A percentile compares a stretch with the other conserved stretches of the same genome.
Conservation (phyloP, 202 grass and related monocot species). For the Miscanthus sacchariflorus region DNA sequence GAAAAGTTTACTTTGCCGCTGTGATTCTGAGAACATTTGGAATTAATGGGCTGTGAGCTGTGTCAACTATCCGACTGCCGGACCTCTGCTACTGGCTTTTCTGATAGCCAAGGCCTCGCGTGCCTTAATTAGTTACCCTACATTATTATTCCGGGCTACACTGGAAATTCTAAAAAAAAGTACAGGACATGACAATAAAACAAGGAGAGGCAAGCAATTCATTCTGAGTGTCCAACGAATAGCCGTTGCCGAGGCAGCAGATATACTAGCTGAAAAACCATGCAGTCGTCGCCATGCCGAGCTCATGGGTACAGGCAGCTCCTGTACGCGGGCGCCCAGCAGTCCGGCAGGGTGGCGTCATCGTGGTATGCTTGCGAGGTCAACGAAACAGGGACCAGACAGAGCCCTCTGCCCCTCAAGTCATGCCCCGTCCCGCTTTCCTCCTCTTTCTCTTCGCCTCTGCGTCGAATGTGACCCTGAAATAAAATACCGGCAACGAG, state of each 20-base stretch:
- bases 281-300: background rate
- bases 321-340: slow-evolving; percentile 58
- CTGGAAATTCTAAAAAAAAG: background rate
- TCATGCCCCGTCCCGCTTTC: slow-evolving; percentile 46
- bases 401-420: slow-evolving; percentile 71
- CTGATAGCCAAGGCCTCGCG: background rate
- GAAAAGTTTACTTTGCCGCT: too few relatives aligned
- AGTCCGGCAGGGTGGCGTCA: slow-evolving; percentile 53
- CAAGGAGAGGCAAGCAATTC: background rate
- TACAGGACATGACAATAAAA: background rate
- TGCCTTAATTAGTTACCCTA: background rate
- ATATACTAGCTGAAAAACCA: background rate
- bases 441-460: slow-evolving; percentile 44
- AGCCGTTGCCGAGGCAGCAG: background rate
- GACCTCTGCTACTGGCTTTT: background rate
- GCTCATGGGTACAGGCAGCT: slow-evolving; percentile 64
- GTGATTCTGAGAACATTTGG: background rate
- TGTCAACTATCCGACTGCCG: too few relatives aligned
- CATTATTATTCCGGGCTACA: background rate
- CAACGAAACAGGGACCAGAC: slow-evolving; percentile 67
- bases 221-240: background rate
- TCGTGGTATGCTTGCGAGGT: slow-evolving; percentile 55
- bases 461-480: slow-evolving; percentile 52
- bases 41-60: background rate
- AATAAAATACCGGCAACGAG: background rate